Conservation (phyloP, 208 protist genomes). For the Naegleria lovaniensis region DNA sequence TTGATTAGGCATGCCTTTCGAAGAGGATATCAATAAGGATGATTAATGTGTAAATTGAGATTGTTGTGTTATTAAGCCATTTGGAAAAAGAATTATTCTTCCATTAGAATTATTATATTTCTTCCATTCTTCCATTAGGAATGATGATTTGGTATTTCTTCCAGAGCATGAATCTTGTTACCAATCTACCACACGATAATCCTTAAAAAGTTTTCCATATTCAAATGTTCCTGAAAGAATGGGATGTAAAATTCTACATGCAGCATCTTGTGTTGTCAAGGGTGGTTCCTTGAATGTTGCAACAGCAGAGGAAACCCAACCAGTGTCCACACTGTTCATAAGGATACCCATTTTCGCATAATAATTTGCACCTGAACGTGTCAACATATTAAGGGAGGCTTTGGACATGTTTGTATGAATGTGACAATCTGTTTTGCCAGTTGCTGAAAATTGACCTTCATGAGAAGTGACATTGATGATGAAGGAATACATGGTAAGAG, state of each 20-base stretch:
- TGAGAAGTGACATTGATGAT: constrained; percentile 15
- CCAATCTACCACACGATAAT: neutral
- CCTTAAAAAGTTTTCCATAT: constrained; percentile 11
- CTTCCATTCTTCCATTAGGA: too few species aligned
- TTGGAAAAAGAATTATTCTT: too few species aligned
- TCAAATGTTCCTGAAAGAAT: neutral
- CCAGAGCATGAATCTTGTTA: too few species aligned
- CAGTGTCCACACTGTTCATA: constrained; percentile 67
- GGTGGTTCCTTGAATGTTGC: neutral
- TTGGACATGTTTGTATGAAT: constrained; percentile 78
- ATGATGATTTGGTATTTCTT: too few species aligned
- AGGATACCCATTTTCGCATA: constrained; percentile 48
- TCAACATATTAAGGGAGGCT: constrained; percentile 78
- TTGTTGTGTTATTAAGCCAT: too few species aligned
- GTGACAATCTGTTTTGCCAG: constrained; percentile 56
- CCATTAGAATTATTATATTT: too few species aligned
- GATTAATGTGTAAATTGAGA: too few species aligned
- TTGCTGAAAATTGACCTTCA: constrained; percentile 52
- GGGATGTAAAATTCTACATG: constrained; percentile 19
- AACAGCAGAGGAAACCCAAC: constrained; percentile 43
- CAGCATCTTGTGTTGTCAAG: neutral
- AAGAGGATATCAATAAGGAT: too few species aligned
- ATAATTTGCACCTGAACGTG: constrained; percentile 41
- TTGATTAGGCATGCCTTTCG: too few species aligned
- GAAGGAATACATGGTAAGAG: neutral